Base-by-base conservation (phyloP, 306 rosid genomes). In the Cucumis hystrix region DNA sequence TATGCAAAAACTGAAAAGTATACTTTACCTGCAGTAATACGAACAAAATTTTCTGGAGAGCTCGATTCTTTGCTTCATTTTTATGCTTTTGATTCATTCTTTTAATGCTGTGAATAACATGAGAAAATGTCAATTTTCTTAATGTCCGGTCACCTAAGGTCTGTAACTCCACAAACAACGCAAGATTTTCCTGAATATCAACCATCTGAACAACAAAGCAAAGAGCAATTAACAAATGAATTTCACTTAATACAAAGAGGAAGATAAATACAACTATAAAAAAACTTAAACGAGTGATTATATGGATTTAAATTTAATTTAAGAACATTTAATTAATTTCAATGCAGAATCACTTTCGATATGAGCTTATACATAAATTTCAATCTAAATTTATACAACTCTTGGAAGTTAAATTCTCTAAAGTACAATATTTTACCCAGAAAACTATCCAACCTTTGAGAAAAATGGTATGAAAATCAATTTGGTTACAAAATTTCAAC, bases 91-190 rank as follows among this genome's bases (percentile, higher is more conserved):
- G 65, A 79, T 94, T 94, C 96, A 91, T 90, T 74, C 88, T 79
- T 83, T 49, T 87, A 40, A 94, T 84, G 83, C 95, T 87, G 37
- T 90, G 92, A 85, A 94, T 76, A 56, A 92, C 88, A 23, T 89
- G 92, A 23, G 81, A 79, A 79, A 86, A 94, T 1, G 95, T 91
- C 85, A 94, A 45, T 66, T 87, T 82, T 67, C 82, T 87, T 65
- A 94, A 67, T 25, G 61, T 72, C 41, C 80, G 89, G 71, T 89
- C 97, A 6, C 87, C 96, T 21, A 89, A 81, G 33, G 86, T 86
- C 91, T 94, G 98, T 57, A 91, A 84, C 71, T 92, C 96, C 96
- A 91, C 82, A 82, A 94, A 92, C 91, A 94, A 83, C 0, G 82
- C 77, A 28, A 90, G 83, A 47, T 86, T 91, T 37, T 89, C 95